phyloP scores from a whole-genome alignment of 495 filamentous ascomycete genomes.

The Aspergillus heteromorphus region DNA sequence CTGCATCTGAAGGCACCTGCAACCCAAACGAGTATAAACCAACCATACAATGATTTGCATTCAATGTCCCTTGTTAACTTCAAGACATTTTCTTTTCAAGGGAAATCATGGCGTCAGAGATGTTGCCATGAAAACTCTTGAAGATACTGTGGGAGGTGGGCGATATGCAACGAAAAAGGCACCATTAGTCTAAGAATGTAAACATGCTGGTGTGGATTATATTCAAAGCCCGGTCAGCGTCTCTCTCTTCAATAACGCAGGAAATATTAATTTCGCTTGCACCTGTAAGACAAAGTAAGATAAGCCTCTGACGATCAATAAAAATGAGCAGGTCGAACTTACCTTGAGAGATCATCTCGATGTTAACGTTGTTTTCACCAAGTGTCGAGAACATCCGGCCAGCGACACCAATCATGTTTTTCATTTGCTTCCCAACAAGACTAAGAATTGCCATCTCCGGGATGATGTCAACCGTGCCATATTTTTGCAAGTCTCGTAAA shows the following conservation, averaged over 20 bases:
- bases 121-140: neutral
- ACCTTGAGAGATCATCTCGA: constrained; percentile 98
- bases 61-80: neutral
- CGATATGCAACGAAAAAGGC: neutral
- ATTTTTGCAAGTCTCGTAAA: constrained; percentile 63
- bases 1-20: constrained; percentile 8
- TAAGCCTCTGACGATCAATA: constrained; percentile 17
- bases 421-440: constrained; percentile 89
- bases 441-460: constrained; percentile 87
- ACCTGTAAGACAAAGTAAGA: constrained; percentile 44
- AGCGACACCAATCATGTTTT: constrained; percentile 86
- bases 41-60: constrained; percentile 4
- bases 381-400: constrained; percentile 87
- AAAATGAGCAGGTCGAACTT: constrained; percentile 24
- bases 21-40: constrained; percentile 15
- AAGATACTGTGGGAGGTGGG: neutral
- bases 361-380: constrained; percentile 82
- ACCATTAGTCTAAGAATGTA: constrained; percentile 46
- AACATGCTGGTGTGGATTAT: constrained; percentile 93
- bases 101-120: constrained; percentile 12
- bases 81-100: neutral
- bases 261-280: constrained; percentile 98
- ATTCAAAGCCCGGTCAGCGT: constrained; percentile 87
- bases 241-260: constrained; percentile 87
- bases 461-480: constrained; percentile 79